Conservation (phyloP, 768 basidiomycete species). For the Pisolithus microcarpus region DNA sequence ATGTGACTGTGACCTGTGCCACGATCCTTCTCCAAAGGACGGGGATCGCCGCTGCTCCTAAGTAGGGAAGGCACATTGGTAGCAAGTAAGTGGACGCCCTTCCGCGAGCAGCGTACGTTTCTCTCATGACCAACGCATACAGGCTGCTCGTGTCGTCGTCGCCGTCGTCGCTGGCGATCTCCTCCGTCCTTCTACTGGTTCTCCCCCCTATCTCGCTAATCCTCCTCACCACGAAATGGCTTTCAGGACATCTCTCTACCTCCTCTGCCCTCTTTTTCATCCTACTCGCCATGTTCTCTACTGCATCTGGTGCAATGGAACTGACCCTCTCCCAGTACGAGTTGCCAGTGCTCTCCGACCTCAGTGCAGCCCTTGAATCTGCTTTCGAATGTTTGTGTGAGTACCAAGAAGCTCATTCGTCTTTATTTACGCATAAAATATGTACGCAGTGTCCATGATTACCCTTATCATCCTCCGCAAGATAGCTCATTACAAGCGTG, state of each 20-base stretch:
- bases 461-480: slow-evolving; percentile 18
- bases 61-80: background rate
- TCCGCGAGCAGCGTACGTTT: background rate
- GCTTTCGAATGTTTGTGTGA: slow-evolving; percentile 20
- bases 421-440: background rate
- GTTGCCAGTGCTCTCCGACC: slow-evolving; percentile 9
- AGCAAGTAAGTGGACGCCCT: too few relatives aligned
- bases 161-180: slow-evolving; percentile 6
- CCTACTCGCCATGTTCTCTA: slow-evolving; percentile 20
- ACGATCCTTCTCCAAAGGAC: background rate
- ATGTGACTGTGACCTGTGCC: background rate
- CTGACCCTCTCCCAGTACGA: slow-evolving; percentile 9
- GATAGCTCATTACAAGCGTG: slow-evolving; percentile 1
- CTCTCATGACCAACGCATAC: background rate
- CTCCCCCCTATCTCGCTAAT: slow-evolving; percentile 15
- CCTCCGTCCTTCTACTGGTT: slow-evolving; percentile 20
- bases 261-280: slow-evolving; percentile 7
- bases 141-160: background rate
- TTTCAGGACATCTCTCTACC: slow-evolving; percentile 5
- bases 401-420: background rate
- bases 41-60: background rate
- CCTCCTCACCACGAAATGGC: slow-evolving; percentile 7
- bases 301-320: slow-evolving; percentile 15
- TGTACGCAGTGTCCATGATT: slow-evolving; percentile 17
- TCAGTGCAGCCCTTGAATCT: slow-evolving; percentile 10